Evolutionary conservation across 257 asterid species (phyloP), one percentile per base, ranked within the genome.

Genomic region (Nicotiana knightiana): DNA sequence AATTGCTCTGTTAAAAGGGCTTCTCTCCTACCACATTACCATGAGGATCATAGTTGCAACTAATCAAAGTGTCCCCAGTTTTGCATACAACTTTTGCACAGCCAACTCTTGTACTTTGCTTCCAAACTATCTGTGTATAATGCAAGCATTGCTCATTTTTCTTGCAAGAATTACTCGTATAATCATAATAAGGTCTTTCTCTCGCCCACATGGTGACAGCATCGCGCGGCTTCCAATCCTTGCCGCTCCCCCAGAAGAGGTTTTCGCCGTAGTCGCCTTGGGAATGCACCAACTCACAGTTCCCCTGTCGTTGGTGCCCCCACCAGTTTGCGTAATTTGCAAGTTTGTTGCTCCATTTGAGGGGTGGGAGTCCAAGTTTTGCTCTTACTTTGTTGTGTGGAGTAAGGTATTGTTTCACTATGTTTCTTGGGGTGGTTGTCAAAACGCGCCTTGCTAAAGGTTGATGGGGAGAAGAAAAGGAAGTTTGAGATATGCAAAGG

Each of bases 11-110:
- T 64, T n/a, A 82, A 16, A 82, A 82, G 28, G 85, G 82, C 61
- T 76, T 82, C 21, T 82, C 85, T 17, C 85, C 82, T 32, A 0
- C 57, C 3, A 82, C 85, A 62, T 82, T 82, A 67, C 85, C 85
- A 53, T 76, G 85, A 18, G 85, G 85, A 64, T 82, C 61, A 79
- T 82, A 82, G 57, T 82, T 82, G 76, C 82, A 82, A 79, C 81
- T 33, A 6, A 76, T 75, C 39, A 82, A 46, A 5, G 82, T 82
- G 37, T 76, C 82, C 62, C 77, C 82, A n/a, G 68, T 81, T 15
- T 64, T 82, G 73, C 85, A 76, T 28, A 79, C 26, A 53, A 82
- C 82, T 64, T 79, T 32, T 30, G 82, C 85, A 68, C 85, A 82
- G 4, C 82, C 85, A 76, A 82, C 85, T 28, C 51, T 82, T 0